Percentiles rank a stretch among this genome's conserved stretches.
phyloP scores from a whole-genome alignment of 208 protist genomes.

The Entamoeba invadens region DNA sequence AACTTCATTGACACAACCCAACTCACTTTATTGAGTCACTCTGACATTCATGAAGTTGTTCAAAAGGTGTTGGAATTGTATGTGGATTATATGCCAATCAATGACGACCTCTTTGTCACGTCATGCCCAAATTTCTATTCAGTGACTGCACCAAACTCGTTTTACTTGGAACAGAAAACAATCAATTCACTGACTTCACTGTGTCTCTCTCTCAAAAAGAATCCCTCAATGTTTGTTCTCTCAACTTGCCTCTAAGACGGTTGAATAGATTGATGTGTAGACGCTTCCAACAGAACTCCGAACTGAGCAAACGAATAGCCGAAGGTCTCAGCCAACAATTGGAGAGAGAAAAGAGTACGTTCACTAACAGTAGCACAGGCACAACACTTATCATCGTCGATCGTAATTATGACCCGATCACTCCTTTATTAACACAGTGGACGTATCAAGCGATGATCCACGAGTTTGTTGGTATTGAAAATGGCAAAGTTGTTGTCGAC shows the following conservation, averaged over 20 bases:
- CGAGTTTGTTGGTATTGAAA: constrained; percentile 8
- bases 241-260: too few relatives aligned
- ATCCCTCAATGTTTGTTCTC: background rate
- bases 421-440: constrained; percentile 4
- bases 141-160: background rate
- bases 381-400: background rate
- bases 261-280: too few relatives aligned
- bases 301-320: background rate
- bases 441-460: constrained; percentile 10
- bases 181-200: background rate
- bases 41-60: background rate
- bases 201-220: background rate
- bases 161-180: background rate
- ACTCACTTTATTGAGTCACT: background rate
- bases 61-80: background rate
- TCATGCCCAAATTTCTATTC: background rate
- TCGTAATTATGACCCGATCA: constrained; percentile 5
- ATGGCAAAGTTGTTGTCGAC: background rate
- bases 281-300: background rate
- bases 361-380: background rate
- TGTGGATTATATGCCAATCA: background rate
- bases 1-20: background rate
- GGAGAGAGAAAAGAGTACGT: background rate
- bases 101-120: background rate
- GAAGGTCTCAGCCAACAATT: background rate